Evolutionary conservation across 2,329 filamentous ascomycete species (phyloP).

Genomic region (Phialophora tarda): DNA sequence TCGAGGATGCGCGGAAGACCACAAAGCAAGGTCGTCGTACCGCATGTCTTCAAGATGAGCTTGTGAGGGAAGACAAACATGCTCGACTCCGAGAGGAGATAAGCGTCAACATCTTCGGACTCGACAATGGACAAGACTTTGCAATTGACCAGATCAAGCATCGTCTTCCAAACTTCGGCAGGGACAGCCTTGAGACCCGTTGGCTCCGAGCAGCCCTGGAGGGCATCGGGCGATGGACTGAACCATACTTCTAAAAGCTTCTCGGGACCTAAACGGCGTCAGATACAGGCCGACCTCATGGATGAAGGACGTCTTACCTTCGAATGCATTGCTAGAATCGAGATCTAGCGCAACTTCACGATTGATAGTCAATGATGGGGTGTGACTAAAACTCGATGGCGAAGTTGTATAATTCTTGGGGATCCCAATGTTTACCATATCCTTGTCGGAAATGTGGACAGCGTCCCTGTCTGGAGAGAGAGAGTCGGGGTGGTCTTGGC

Average conservation of each 20-base stretch:
- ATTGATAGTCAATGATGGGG: slow-evolving; percentile 94
- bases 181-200: slow-evolving; percentile 85
- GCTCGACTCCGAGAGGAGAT: slow-evolving; percentile 97
- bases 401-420: slow-evolving; percentile 82
- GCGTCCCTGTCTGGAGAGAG: slow-evolving; percentile 27
- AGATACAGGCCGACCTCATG: neutral
- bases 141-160: slow-evolving; percentile 98
- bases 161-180: slow-evolving; percentile 86
- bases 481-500: slow-evolving; percentile 20
- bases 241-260: slow-evolving; percentile 99
- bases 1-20: slow-evolving; percentile 90
- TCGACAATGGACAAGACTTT: slow-evolving; percentile 94
- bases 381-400: slow-evolving; percentile 74
- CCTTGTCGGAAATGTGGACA: slow-evolving; percentile 48
- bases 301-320: slow-evolving; percentile 62
- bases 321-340: slow-evolving; percentile 94
- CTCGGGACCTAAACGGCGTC: slow-evolving; percentile 72
- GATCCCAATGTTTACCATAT: slow-evolving; percentile 85
- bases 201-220: slow-evolving; percentile 72
- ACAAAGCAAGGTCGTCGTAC: slow-evolving; percentile 89
- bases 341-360: slow-evolving; percentile 90
- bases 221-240: slow-evolving; percentile 73
- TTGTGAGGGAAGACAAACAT: slow-evolving; percentile 99
- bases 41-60: slow-evolving; percentile 97
- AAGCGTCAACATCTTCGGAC: slow-evolving; percentile 93